These are phyloP conservation scores for Coemansia sp. DNA, from an alignment of 192 early-diverging fungal genomes.

Conservation along the genomic window DNA sequence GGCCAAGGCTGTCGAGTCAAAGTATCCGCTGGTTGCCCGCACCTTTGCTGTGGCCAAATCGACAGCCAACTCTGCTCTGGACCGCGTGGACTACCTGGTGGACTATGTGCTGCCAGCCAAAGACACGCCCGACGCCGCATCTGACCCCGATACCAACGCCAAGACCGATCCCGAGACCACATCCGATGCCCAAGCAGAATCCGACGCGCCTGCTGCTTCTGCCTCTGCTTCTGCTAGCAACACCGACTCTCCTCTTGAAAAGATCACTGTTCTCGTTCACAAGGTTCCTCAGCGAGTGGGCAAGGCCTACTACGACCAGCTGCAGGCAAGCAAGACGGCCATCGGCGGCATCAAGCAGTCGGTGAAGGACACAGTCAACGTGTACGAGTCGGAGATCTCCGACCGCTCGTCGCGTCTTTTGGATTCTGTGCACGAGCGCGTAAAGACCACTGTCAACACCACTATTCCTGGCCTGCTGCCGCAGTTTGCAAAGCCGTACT, in stretches of 20 bases:
- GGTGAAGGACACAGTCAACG: slow-evolving; percentile 42
- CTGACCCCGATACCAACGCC: slow-evolving; percentile 2
- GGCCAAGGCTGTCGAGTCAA: slow-evolving; percentile 37
- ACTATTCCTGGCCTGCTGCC: slow-evolving; percentile 47
- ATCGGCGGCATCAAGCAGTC: slow-evolving; percentile 43
- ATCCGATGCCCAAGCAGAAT: not conserved
- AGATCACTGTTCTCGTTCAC: slow-evolving; percentile 51
- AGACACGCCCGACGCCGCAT: not conserved
- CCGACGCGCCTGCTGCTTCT: not conserved
- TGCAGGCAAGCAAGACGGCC: slow-evolving; percentile 35
- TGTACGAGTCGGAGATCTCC: slow-evolving; percentile 45
- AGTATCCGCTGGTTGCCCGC: slow-evolving; percentile 57
- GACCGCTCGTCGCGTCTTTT: slow-evolving; percentile 39
- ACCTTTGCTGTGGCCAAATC: slow-evolving; percentile 58
- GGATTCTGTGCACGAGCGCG: slow-evolving; percentile 36
- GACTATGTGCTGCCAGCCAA: slow-evolving; percentile 56
- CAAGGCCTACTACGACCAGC: slow-evolving; percentile 41
- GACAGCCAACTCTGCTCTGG: slow-evolving; percentile 59
- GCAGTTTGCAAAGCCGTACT: slow-evolving; percentile 49
- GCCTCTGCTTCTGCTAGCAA: slow-evolving; percentile 1
- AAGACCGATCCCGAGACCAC: not conserved
- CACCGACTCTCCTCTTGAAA: slow-evolving; percentile 37
- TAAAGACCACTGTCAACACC: slow-evolving; percentile 36
- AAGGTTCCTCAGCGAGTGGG: slow-evolving; percentile 49
- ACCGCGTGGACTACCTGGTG: slow-evolving; percentile 59